phyloP scores from a whole-genome alignment of 2,329 filamentous ascomycete genomes.

The Colletotrichum higginsianum region DNA sequence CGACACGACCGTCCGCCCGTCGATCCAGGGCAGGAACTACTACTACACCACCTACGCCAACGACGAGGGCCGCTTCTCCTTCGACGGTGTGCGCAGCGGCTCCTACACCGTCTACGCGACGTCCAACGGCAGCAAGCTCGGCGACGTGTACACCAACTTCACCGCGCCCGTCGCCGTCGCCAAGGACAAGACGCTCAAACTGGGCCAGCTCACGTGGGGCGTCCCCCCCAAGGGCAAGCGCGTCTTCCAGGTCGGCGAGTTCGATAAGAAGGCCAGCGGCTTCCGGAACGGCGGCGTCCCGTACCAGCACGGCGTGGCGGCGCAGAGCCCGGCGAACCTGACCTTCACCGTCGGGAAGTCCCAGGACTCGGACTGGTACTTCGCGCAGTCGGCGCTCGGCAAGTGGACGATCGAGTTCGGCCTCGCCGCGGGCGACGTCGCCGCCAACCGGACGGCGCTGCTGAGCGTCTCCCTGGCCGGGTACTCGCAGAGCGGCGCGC shows the following conservation, averaged over 20 bases:
- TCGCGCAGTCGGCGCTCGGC: conserved; percentile 54
- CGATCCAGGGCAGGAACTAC: conserved; percentile 48
- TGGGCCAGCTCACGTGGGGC: conserved; percentile 31
- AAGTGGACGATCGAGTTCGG: conserved; percentile 49
- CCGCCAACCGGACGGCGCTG: conserved; percentile 46
- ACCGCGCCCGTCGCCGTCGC: conserved; percentile 53
- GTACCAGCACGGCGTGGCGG: conserved; percentile 56
- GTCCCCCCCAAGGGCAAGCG: conserved; percentile 37
- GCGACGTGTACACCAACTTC: conserved; percentile 59
- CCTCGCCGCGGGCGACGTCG: conserved; percentile 11
- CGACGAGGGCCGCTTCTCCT: conserved; percentile 55
- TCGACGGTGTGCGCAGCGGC: conserved; percentile 57
- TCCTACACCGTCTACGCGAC: conserved; percentile 62
- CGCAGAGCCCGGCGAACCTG: conserved; percentile 57
- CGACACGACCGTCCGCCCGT: conserved; percentile 48
- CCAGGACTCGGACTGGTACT: conserved; percentile 59
- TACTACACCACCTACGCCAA: conserved; percentile 62
- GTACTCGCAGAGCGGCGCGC: conserved; percentile 48
- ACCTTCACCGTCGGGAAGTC: conserved; percentile 57
- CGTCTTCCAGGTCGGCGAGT: conserved; percentile 62
- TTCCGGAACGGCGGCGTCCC: conserved; percentile 59
- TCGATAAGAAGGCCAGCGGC: conserved; percentile 59
- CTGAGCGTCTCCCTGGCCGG: conserved; percentile 57
- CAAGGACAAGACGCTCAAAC: conserved; percentile 44
- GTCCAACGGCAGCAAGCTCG: conserved; percentile 58